Conservation (phyloP, 148 eudicot species). For the Chenopodium quinoa region DNA sequence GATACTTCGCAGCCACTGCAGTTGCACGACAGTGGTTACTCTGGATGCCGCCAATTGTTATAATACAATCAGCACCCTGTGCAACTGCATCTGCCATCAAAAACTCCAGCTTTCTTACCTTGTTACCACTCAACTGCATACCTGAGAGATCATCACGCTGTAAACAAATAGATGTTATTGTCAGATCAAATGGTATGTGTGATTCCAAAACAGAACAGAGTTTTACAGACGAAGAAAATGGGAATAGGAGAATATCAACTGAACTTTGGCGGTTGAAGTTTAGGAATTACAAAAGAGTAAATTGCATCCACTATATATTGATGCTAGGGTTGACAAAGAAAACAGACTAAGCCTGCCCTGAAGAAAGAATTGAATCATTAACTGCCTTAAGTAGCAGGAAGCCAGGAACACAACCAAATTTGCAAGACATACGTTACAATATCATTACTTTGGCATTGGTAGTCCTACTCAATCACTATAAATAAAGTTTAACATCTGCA, state of each 20-base stretch:
- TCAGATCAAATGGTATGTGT: constrained; percentile 17
- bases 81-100: constrained; percentile 93
- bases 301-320: background rate
- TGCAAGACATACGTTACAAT: background rate
- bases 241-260: background rate
- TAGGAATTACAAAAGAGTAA: background rate
- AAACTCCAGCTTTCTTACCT: constrained; percentile 93
- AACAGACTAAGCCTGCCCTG: background rate
- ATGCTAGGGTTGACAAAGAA: background rate
- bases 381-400: too few relatives aligned
- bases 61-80: constrained; percentile 83
- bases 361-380: too few relatives aligned
- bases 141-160: constrained; percentile 99
- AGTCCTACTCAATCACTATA: background rate
- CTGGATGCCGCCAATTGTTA: constrained; percentile 92
- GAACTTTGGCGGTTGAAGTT: background rate
- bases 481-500: background rate
- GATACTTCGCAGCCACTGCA: constrained; percentile 92
- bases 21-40: constrained; percentile 98
- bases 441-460: background rate
- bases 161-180: constrained; percentile 27
- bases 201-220: constrained; percentile 9
- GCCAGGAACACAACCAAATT: background rate
- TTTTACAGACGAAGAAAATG: background rate
- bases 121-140: constrained; percentile 97